A percentile compares a stretch with the other conserved stretches of the same genome.
These are phyloP conservation scores for Populus tomentosa DNA, from an alignment of 441 rosid species.

Conservation along the genomic window DNA sequence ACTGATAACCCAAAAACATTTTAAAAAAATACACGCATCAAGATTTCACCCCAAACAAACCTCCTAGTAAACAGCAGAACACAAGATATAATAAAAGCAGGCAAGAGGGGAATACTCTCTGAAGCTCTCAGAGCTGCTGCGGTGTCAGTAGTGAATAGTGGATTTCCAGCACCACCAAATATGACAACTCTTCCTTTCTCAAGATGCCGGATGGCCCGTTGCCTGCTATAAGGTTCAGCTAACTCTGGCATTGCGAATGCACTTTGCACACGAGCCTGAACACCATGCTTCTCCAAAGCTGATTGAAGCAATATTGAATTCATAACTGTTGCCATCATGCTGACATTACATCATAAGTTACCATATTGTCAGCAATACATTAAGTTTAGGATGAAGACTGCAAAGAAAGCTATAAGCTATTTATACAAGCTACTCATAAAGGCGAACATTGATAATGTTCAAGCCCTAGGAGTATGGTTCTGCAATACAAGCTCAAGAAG, in stretches of 20 bases:
- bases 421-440: not conserved
- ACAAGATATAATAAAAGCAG: not conserved
- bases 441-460: not conserved
- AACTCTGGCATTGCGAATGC: conserved; percentile 64
- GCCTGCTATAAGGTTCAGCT: conserved; percentile 85
- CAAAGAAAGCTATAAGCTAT: not conserved
- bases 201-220: conserved; percentile 75
- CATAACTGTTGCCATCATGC: conserved; percentile 97
- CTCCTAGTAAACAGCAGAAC: not conserved
- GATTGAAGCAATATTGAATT: conserved; percentile 87
- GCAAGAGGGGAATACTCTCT: conserved; percentile 36
- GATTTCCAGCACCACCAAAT: conserved; percentile 88
- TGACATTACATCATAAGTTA: conserved; percentile 23
- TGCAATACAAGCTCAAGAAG: not conserved
- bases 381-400: conserved; percentile 4
- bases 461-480: not conserved
- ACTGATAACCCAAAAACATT: conserved; percentile 28
- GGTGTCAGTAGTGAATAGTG: conserved; percentile 84
- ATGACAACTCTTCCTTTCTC: conserved; percentile 95
- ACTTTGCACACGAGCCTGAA: conserved; percentile 79
- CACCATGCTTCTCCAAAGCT: conserved; percentile 72
- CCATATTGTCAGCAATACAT: conserved; percentile 6
- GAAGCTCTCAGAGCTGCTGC: conserved; percentile 80
- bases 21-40: not conserved
- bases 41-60: not conserved